Percentiles rank a stretch among this genome's conserved stretches.
phyloP scores from a whole-genome alignment of 2,329 filamentous ascomycete genomes.

The Passalora sequoiae region DNA sequence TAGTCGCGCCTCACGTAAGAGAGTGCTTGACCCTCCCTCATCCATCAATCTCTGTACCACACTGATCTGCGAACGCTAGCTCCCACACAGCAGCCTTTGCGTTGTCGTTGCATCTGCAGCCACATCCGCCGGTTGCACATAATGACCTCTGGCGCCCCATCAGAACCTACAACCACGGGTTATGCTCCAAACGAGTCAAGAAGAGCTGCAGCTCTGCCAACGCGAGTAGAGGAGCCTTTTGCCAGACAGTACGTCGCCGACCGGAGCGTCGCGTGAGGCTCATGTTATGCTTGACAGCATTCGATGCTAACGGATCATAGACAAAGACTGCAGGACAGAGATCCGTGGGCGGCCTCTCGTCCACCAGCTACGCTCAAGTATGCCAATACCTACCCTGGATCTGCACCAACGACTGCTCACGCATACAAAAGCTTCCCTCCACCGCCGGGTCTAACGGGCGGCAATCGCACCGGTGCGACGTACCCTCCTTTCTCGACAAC shows the following conservation, averaged over 20 bases:
- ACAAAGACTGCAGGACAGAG: constrained; percentile 27
- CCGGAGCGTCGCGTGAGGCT: neutral
- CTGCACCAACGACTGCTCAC: constrained; percentile 21
- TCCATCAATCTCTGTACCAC: constrained; percentile 22
- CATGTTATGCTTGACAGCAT: neutral
- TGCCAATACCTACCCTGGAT: constrained; percentile 21
- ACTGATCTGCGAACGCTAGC: constrained; percentile 23
- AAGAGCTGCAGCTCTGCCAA: constrained; percentile 22
- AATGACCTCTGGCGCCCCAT: constrained; percentile 23
- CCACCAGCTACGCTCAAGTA: constrained; percentile 27
- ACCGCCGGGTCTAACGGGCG: constrained; percentile 22
- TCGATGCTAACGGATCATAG: constrained; percentile 17
- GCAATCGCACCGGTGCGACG: constrained; percentile 18
- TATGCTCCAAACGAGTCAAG: constrained; percentile 25
- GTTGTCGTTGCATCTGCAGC: constrained; percentile 22
- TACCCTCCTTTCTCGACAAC: constrained; percentile 22
- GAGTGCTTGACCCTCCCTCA: constrained; percentile 19
- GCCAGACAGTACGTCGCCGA: constrained; percentile 21
- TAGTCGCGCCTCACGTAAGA: constrained; percentile 24
- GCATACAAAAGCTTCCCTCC: constrained; percentile 25
- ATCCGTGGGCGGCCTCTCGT: constrained; percentile 27
- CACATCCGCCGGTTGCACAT: constrained; percentile 22
- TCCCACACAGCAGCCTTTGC: constrained; percentile 19
- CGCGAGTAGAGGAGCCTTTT: constrained; percentile 23
- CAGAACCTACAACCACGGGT: constrained; percentile 23